Conservation (phyloP, 495 filamentous ascomycete genomes). For the Hypoxylon subgilvum region DNA sequence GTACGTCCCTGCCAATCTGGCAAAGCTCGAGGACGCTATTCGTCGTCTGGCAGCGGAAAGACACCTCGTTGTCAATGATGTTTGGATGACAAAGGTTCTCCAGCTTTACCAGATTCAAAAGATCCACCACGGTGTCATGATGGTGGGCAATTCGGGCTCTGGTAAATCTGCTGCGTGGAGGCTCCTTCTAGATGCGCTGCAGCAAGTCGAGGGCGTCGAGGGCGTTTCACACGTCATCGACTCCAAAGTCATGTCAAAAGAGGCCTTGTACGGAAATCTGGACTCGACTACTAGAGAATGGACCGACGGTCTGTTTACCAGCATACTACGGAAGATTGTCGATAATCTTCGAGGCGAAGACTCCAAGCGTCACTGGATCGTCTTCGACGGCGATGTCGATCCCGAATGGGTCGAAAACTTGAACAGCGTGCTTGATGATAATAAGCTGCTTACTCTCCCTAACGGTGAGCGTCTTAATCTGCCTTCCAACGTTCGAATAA, state of each 20-base stretch:
- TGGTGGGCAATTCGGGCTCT: constrained; percentile 94
- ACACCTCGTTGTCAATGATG: constrained; percentile 84
- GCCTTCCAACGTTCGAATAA: constrained; percentile 93
- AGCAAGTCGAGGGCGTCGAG: constrained; percentile 87
- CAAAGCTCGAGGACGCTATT: constrained; percentile 79
- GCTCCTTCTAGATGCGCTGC: constrained; percentile 88
- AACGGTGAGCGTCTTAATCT: constrained; percentile 97
- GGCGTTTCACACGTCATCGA: constrained; percentile 97
- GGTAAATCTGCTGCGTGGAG: constrained; percentile 97
- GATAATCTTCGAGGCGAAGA: constrained; percentile 98
- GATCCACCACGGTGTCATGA: constrained; percentile 99
- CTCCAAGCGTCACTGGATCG: constrained; percentile 96
- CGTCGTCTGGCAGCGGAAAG: constrained; percentile 78
- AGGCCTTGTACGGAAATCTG: constrained; percentile 90
- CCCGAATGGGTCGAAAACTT: constrained; percentile 99
- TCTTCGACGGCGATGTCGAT: constrained; percentile 98
- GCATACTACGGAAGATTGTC: constrained; percentile 96
- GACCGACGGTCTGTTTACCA: constrained; percentile 98
- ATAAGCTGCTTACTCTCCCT: constrained; percentile 93
- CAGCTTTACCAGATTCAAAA: constrained; percentile 97
- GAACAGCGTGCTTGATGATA: constrained; percentile 99
- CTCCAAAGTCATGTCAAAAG: constrained; percentile 99
- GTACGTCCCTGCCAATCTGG: constrained; percentile 87
- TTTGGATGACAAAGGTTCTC: constrained; percentile 95
- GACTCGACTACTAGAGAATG: constrained; percentile 97